Evolutionary conservation across 108 stramenopile genomes (phyloP).

Genomic region (Schizochytrium sp.): DNA sequence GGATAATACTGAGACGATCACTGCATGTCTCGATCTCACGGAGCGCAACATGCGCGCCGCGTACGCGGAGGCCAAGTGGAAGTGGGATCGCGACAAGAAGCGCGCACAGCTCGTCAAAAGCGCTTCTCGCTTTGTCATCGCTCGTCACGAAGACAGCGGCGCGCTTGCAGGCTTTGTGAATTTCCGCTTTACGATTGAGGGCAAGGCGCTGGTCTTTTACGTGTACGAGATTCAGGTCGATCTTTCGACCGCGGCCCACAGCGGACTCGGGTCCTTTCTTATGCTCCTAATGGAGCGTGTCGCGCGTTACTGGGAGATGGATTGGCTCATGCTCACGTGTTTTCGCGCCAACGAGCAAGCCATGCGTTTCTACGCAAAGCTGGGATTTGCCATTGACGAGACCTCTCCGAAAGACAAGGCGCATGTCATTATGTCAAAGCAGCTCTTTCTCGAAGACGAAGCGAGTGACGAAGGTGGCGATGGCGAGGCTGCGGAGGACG

Average conservation of each 20-base stretch:
- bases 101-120: neutral
- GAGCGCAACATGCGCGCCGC: neutral
- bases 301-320: neutral
- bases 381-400: neutral
- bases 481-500: neutral
- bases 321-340: neutral
- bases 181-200: neutral
- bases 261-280: neutral
- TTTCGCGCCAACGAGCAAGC: neutral
- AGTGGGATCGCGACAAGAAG: neutral
- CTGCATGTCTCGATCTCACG: neutral
- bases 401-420: neutral
- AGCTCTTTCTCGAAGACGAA: neutral
- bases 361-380: neutral
- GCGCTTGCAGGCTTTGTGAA: neutral
- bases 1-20: neutral
- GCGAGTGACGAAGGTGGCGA: neutral
- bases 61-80: neutral
- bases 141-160: neutral
- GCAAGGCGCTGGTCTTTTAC: neutral
- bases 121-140: neutral
- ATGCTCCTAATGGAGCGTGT: neutral
- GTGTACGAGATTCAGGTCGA: constrained; percentile 1
- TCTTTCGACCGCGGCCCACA: neutral
- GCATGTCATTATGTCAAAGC: neutral